Base-by-base conservation (phyloP, 2,329 filamentous ascomycete species). In the Arthrobotrys entomopaga region DNA sequence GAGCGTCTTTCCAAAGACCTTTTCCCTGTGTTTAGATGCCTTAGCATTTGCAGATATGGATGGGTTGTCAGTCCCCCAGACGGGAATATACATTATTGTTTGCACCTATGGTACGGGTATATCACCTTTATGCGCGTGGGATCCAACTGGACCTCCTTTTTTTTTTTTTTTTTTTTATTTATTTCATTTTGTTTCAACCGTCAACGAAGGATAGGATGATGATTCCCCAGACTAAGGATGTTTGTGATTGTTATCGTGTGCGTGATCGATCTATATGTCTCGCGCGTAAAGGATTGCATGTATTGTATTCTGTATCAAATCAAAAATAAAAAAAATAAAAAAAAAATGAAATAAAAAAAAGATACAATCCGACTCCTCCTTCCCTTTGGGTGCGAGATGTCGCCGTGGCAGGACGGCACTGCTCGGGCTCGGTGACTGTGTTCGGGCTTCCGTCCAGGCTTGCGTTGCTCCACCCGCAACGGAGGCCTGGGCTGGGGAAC, bases 1-100 rank as follows among this genome's bases (percentile, higher is more conserved):
- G 24, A 53, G 22, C 50, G 50, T 53, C 50, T 53, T 19, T 20
- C 8, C 22, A 53, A 53, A 53, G 50, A 53, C 50, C 50, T 19
- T 50, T 50, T 5, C 11, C n/a, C n/a, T 5, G 13, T 5, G 1
- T 46, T 6, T 15, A 6, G 42, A 46, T 46, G 42, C 29, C 10
- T 6, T 5, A 10, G 29, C 29, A 7, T 29, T 34, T 34, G 13
- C 16, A n/a, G 15, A 15, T 46, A 46, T 46, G 42, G 16, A 46
- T 10, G 13, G 13, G 13, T 46, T 46, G 42, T 46, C 16, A 15
- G 42, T 46, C 42, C n/a, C 16, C 13, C 40, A 13, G 42, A 46
- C 42, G 42, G 42, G 16, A 15, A 46, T 13, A 46, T 46, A 46
- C 42, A 15, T 19, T n/a, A 13, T 19, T 46, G 29, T 34, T 34